These are phyloP conservation scores for Xylariomycetidae sp. DNA, from an alignment of 2,329 filamentous ascomycete species.

Conservation along the genomic window DNA sequence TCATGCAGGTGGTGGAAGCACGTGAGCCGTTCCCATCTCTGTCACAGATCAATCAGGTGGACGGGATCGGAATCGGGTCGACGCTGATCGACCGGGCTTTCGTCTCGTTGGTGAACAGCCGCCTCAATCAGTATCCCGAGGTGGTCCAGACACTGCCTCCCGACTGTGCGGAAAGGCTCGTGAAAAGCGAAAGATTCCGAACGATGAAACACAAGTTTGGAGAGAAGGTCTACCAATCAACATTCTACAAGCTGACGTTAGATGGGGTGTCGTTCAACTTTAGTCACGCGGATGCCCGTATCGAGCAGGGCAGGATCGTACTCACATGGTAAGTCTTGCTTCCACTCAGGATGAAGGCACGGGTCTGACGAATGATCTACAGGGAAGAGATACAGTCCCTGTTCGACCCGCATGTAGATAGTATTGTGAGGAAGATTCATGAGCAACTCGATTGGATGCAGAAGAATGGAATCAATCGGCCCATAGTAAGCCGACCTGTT, in stretches of 20 bases:
- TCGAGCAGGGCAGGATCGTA: slow-evolving; percentile 35
- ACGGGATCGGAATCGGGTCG: slow-evolving; percentile 39
- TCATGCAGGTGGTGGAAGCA: slow-evolving; percentile 34
- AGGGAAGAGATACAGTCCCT: slow-evolving; percentile 37
- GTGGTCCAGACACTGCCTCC: slow-evolving; percentile 28
- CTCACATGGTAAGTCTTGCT: slow-evolving; percentile 28
- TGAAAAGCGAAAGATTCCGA: slow-evolving; percentile 32
- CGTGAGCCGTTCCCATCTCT: slow-evolving; percentile 21
- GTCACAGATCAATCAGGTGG: slow-evolving; percentile 30
- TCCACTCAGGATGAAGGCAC: background rate
- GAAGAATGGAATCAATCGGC: slow-evolving; percentile 22
- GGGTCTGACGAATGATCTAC: slow-evolving; percentile 4
- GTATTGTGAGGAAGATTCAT: slow-evolving; percentile 32
- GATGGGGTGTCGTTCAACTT: slow-evolving; percentile 37
- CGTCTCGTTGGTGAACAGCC: slow-evolving; percentile 30
- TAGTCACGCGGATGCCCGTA: slow-evolving; percentile 29
- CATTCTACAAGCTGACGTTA: slow-evolving; percentile 35
- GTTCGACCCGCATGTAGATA: slow-evolving; percentile 36
- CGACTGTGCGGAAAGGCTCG: slow-evolving; percentile 31
- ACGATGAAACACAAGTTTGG: slow-evolving; percentile 36
- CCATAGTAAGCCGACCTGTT: slow-evolving; percentile 26
- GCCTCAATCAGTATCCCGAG: slow-evolving; percentile 31
- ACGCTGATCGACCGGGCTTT: slow-evolving; percentile 41
- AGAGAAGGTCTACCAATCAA: slow-evolving; percentile 34
- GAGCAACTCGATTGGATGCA: slow-evolving; percentile 36